Evolutionary conservation across 352 stramenopile genomes (phyloP).

Genomic region (Phytophthora pistaciae): DNA sequence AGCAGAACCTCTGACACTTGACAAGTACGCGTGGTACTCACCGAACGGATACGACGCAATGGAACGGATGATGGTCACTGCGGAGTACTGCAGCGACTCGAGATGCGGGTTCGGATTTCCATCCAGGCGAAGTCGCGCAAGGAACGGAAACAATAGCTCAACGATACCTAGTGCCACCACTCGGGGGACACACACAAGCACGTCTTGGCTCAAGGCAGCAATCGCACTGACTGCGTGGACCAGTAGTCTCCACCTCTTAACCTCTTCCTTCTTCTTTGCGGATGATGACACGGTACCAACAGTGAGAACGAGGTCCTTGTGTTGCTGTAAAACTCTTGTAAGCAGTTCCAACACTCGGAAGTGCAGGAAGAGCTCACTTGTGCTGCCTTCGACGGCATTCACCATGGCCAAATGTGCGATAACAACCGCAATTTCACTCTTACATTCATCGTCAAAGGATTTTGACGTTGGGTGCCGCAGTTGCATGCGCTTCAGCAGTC

Average conservation of each 20-base stretch:
- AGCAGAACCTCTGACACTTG: constrained; percentile 29
- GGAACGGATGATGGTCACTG: constrained; percentile 54
- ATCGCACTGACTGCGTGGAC: constrained; percentile 60
- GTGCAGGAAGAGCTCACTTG: constrained; percentile 75
- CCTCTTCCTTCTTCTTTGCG: constrained; percentile 29
- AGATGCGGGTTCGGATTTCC: constrained; percentile 31
- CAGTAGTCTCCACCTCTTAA: constrained; percentile 52
- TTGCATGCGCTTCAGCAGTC: constrained; percentile 79
- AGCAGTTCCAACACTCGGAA: constrained; percentile 71
- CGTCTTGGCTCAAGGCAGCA: constrained; percentile 66
- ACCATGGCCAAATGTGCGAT: constrained; percentile 60
- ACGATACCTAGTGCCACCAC: constrained; percentile 58
- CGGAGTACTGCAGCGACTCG: constrained; percentile 54
- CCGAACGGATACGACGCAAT: constrained; percentile 75
- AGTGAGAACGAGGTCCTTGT: constrained; percentile 13
- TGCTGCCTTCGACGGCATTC: constrained; percentile 70
- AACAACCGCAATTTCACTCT: constrained; percentile 71
- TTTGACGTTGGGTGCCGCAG: constrained; percentile 29
- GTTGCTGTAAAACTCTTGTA: constrained; percentile 34
- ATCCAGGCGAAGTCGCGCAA: constrained; percentile 11
- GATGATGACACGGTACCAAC: constrained; percentile 3
- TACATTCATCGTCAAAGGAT: constrained; percentile 56
- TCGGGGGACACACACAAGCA: constrained; percentile 66
- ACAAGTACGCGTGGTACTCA: constrained; percentile 53
- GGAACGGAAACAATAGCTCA: constrained; percentile 45